Base-by-base conservation (phyloP, 371 early-diverging fungal species). In the Zychaea mexicana region DNA sequence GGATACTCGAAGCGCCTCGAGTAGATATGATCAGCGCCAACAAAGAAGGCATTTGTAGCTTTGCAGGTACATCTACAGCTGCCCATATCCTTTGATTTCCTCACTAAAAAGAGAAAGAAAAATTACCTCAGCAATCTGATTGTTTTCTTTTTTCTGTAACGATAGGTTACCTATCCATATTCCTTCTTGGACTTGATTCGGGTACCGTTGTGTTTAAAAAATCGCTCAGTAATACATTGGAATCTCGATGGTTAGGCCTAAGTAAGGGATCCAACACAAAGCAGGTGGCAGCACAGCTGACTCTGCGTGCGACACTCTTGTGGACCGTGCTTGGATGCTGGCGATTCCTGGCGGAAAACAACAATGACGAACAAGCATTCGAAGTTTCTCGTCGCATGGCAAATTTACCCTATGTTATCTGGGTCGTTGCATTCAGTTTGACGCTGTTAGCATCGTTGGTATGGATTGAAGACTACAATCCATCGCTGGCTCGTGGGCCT, bases 1-100 rank as follows among this genome's bases (percentile, higher is more conserved):
- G 88, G 82, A 90, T 97, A 33, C 79, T 94, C 53, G 52, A 86
- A 32, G 92, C 94, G 0, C 91, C 91, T 2, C 87, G 98, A 27
- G 78, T 75, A 1, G 86, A 85, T 66, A 60, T 97, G 0, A 61
- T 98, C n/a, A 88, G 88, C 56, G 89, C 90, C 69, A 98, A 98
- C 74, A 89, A 92, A 60, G 98, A 98, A 73, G 98, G 98, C 31
- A 79, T 98, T 12, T 90, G 84, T 61, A 95, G 95, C 38, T 85
- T 92, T 61, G 60, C 81, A 52, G 95, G 92, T 89, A 77, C 55
- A 27, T 10, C 52, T 13, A 17, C 7, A 12, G 3, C 5, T 61
- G 30, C 2, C 4, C 28, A 22, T 46, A 13, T 24, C 15, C n/a
- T n/a, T n/a, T n/a, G n/a, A n/a, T n/a, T n/a, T n/a, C n/a, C n/a